Percentiles rank a stretch among this genome's conserved stretches.
Conservation (phyloP, 371 early-diverging fungal genomes). For the Rhizomucor pusillus region DNA sequence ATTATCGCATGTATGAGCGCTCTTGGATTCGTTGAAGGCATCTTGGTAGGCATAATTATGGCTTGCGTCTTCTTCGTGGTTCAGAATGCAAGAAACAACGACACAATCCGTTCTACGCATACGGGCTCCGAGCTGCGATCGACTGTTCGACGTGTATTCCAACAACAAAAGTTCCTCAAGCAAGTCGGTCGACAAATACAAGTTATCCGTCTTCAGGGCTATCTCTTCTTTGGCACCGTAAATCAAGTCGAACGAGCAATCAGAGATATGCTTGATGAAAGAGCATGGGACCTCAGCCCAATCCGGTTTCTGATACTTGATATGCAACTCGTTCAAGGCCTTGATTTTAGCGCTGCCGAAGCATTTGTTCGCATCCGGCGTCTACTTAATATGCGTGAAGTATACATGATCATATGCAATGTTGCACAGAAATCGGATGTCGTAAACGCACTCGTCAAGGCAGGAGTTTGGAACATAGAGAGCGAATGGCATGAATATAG, state of each 20-base stretch:
- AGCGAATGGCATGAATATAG: slow-evolving; percentile 32
- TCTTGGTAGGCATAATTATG: slow-evolving; percentile 87
- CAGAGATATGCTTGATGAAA: slow-evolving; percentile 56
- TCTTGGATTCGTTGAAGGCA: slow-evolving; percentile 93
- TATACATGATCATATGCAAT: slow-evolving; percentile 87
- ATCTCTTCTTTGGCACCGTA: slow-evolving; percentile 94
- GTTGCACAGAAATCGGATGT: slow-evolving; percentile 64
- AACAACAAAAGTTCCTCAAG: slow-evolving; percentile 84
- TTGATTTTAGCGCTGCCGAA: slow-evolving; percentile 96
- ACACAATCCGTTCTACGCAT: slow-evolving; percentile 77
- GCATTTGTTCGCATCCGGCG: slow-evolving; percentile 89
- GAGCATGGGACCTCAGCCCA: slow-evolving; percentile 68
- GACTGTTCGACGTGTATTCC: slow-evolving; percentile 85
- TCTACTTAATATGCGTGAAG: slow-evolving; percentile 62
- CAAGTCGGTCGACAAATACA: slow-evolving; percentile 85
- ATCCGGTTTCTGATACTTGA: slow-evolving; percentile 87
- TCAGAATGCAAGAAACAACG: slow-evolving; percentile 70
- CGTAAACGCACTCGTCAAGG: slow-evolving; percentile 67
- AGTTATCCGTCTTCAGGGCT: slow-evolving; percentile 87
- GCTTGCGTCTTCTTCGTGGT: slow-evolving; percentile 95
- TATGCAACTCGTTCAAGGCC: slow-evolving; percentile 81
- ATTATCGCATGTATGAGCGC: slow-evolving; percentile 85
- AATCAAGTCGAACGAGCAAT: slow-evolving; percentile 82
- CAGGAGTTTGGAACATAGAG: slow-evolving; percentile 73
- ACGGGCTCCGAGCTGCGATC: slow-evolving; percentile 81